A percentile compares a stretch with the other conserved stretches of the same genome.
Conservation (phyloP, 2,329 filamentous ascomycete species). For the Fusarium cyanostomum region DNA sequence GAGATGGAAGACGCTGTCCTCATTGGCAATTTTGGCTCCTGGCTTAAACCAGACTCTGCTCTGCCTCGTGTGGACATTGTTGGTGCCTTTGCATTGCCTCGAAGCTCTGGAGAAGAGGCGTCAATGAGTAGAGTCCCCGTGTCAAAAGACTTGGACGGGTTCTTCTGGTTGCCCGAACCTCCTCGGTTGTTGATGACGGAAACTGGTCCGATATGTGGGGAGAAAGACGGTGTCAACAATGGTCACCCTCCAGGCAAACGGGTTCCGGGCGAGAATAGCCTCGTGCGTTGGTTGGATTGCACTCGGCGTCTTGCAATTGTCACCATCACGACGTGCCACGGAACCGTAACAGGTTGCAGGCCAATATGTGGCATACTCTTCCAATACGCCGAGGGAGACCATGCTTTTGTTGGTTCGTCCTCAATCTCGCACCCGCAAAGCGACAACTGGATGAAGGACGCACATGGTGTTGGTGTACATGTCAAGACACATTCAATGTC, state of each 20-base stretch:
- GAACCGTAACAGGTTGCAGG: background rate
- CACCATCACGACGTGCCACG: background rate
- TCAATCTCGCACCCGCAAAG: too few relatives aligned
- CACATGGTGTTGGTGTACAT: background rate
- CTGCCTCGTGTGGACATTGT: background rate
- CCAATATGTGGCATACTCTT: background rate
- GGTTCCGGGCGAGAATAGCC: background rate
- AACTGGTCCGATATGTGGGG: background rate
- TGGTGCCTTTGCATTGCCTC: background rate
- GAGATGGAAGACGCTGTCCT: background rate
- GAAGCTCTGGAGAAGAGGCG: background rate
- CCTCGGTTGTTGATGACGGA: background rate
- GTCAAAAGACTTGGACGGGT: background rate
- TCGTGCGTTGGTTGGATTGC: background rate
- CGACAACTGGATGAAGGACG: background rate
- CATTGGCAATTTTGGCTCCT: background rate
- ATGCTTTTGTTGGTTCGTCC: background rate
- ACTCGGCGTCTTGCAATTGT: background rate
- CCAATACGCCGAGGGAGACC: background rate
- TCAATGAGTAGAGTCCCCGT: background rate
- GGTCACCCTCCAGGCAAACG: background rate
- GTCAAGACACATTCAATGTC: background rate
- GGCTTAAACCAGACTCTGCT: background rate
- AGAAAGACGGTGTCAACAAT: background rate
- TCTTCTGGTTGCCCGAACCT: background rate